A percentile compares a stretch with the other conserved stretches of the same genome.
Evolutionary conservation across 2,329 filamentous ascomycete species (phyloP).

Genomic region (Calonectria leucothoes): DNA sequence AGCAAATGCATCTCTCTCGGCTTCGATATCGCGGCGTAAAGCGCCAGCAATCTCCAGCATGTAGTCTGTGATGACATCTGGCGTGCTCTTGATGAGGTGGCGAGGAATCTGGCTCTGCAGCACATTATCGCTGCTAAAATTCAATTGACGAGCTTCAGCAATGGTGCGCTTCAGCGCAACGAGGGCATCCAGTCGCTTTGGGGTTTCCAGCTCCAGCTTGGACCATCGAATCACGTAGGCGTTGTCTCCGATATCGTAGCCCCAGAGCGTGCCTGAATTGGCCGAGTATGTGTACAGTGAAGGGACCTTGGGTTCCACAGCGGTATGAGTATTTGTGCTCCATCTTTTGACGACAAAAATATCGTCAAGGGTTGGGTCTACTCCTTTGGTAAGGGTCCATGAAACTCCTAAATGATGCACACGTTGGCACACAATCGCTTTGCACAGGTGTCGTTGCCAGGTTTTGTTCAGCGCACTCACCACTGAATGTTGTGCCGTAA

Average conservation of each 20-base stretch:
- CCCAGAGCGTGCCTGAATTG: slow-evolving; percentile 15
- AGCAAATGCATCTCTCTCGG: neutral
- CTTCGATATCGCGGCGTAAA: slow-evolving; percentile 16
- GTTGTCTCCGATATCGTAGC: slow-evolving; percentile 24
- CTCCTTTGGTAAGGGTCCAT: slow-evolving; percentile 20
- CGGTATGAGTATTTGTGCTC: neutral
- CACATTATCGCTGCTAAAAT: neutral
- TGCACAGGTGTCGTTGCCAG: too few relatives aligned
- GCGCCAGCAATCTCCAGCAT: slow-evolving; percentile 11
- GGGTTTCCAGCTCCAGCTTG: slow-evolving; percentile 24
- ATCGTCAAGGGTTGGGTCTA: slow-evolving; percentile 11
- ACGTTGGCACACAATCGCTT: neutral
- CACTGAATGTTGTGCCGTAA: slow-evolving; percentile 27
- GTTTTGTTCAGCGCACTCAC: neutral
- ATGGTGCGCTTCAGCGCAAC: slow-evolving; percentile 19
- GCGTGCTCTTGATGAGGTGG: slow-evolving; percentile 20
- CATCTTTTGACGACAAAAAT: slow-evolving; percentile 22
- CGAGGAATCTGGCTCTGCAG: slow-evolving; percentile 12
- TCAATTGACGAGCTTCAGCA: slow-evolving; percentile 4
- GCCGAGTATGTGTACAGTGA: slow-evolving; percentile 27
- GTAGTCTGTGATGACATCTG: slow-evolving; percentile 27
- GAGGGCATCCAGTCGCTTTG: slow-evolving; percentile 11
- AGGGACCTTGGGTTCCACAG: slow-evolving; percentile 16
- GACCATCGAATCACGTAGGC: slow-evolving; percentile 26
- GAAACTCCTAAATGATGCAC: slow-evolving; percentile 12